These are phyloP conservation scores for Elsinoe ampelina DNA, from an alignment of 2,329 filamentous ascomycete species.

Conservation along the genomic window DNA sequence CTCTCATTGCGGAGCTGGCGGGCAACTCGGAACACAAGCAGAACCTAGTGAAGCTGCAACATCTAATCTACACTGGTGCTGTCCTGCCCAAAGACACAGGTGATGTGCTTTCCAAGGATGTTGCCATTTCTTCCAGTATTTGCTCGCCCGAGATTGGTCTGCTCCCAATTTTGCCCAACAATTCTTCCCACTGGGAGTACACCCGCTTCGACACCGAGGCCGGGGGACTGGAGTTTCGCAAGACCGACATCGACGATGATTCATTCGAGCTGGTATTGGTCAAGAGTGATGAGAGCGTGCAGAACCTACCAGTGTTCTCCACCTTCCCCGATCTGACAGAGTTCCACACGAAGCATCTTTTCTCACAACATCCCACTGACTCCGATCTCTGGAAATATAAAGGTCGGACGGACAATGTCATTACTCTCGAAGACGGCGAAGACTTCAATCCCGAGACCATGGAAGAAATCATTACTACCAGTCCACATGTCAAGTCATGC, in stretches of 20 bases:
- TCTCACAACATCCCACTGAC: constrained; percentile 26
- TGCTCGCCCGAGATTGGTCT: constrained; percentile 20
- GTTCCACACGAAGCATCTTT: constrained; percentile 9
- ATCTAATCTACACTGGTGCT: background rate
- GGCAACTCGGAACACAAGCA: background rate
- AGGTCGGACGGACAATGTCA: constrained; percentile 33
- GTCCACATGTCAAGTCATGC: constrained; percentile 32
- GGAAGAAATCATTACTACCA: constrained; percentile 22
- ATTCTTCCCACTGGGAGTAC: constrained; percentile 20
- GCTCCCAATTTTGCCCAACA: constrained; percentile 11
- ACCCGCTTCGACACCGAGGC: constrained; percentile 19
- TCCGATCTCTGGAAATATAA: constrained; percentile 29
- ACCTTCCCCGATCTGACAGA: constrained; percentile 4
- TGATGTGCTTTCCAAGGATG: constrained; percentile 16
- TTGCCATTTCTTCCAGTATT: constrained; percentile 17
- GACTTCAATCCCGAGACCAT: constrained; percentile 41
- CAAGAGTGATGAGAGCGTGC: background rate
- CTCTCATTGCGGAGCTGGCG: constrained; percentile 5
- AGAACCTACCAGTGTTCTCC: constrained; percentile 11
- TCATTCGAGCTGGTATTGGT: constrained; percentile 10
- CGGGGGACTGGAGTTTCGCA: constrained; percentile 1
- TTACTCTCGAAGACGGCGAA: constrained; percentile 35
- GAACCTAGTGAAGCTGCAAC: constrained; percentile 1
- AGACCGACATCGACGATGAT: constrained; percentile 9
- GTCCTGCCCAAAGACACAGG: constrained; percentile 16